Base-by-base conservation (phyloP, 768 basidiomycete species). In the Pholiota conissans region DNA sequence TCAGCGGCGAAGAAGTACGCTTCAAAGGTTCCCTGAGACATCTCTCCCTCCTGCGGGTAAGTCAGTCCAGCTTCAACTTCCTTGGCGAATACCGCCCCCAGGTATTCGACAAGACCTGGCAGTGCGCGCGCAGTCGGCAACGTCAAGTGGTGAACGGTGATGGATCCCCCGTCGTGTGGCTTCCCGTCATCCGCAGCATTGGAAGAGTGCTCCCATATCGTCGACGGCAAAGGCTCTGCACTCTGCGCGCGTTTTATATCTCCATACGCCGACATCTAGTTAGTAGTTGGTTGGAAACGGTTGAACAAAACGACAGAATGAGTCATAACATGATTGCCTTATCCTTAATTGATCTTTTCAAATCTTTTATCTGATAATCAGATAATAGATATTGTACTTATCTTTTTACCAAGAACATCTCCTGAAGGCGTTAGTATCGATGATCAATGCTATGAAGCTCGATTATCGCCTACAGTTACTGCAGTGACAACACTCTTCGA, bases 11-110 rank as follows among this genome's bases (percentile, higher is more conserved):
- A 91, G 72, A 89, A 95, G 70, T 93, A 93, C 10, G 78, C 75
- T 57, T 79, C 81, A 71, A 94, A 97, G 2, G 78, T 73, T 29
- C 80, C 71, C 22, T 78, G 76, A 5, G 75, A 73, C 52, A 79
- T 75, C 16, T 79, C 73, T 37, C 79, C 80, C 71, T 93, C 90
- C 71, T 95, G 94, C 0, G 94, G 93, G 71, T 95, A 96, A 7
- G 94, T 93, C 60, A 75, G 65, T 1, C 95, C 95, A 46, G 82
- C 82, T 55, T 85, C 86, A 11, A 96, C 76, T 63, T 90, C 91
- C 52, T 78, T 76, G n/a, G 84, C 81, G 70, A 96, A 95, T 24
- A 84, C 74, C 16, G 46, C 59, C 57, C 71, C 79, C 16, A 92
- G 79, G 64, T 87, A 81, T 20, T 84, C 78, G 54, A 90, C 66